Evolutionary conservation across 768 basidiomycete genomes (phyloP).

Genomic region (Boletus tomentosulus): DNA sequence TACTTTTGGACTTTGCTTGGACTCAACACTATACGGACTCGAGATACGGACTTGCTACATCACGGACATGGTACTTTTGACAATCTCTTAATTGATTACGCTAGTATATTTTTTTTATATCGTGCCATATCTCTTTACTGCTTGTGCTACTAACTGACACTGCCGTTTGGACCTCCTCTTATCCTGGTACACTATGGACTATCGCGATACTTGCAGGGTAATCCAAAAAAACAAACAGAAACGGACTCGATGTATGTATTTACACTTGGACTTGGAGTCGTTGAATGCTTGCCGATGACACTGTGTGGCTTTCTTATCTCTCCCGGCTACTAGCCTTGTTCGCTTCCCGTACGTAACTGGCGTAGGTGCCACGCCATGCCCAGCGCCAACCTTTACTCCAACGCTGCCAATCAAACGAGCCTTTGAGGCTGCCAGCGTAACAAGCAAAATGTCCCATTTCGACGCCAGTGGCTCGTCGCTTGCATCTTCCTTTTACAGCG

Average conservation of each 20-base stretch:
- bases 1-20: slow-evolving; percentile 19
- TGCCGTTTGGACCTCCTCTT: slow-evolving; percentile 8
- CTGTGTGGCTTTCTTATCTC: no score
- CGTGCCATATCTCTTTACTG: slow-evolving; percentile 11
- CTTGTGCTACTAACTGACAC: slow-evolving; percentile 4
- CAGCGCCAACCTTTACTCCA: no score
- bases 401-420: no score
- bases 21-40: slow-evolving; percentile 22
- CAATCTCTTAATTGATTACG: slow-evolving; percentile 25
- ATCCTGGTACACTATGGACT: no score
- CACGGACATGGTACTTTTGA: slow-evolving; percentile 15
- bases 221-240: slow-evolving; percentile 60
- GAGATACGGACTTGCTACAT: slow-evolving; percentile 25
- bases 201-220: slow-evolving; percentile 1
- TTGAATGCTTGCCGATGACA: no score
- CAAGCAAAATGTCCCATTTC: slow-evolving; percentile 11
- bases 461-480: slow-evolving; percentile 86
- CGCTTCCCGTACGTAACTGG: slow-evolving; percentile 8
- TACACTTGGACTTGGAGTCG: slow-evolving; percentile 7
- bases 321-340: no score
- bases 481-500: slow-evolving; percentile 49
- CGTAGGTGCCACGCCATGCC: no score
- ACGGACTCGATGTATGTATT: slow-evolving; percentile 79
- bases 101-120: slow-evolving; percentile 24
- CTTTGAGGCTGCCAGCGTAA: no score